Evolutionary conservation across 2,329 filamentous ascomycete species (phyloP), one percentile per base, ranked within the genome.

Genomic region (Colletotrichum sp.): DNA sequence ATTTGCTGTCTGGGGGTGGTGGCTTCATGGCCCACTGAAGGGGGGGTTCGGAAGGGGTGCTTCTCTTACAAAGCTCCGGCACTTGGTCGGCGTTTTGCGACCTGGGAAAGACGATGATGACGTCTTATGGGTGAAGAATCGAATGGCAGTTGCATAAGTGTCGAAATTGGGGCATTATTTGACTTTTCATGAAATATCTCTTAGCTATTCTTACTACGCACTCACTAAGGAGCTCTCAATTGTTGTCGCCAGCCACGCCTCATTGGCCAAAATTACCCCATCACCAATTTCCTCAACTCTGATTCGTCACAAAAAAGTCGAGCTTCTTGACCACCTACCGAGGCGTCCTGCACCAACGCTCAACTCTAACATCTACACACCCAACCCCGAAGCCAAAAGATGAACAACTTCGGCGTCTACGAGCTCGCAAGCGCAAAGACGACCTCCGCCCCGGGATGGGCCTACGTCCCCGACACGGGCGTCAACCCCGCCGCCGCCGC

Each of bases 371-470:
- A 28, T 34, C 21, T 26, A 28, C n/a, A 24, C 68, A 28, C 18
- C 24, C 10, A 10, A 2, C 62, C 68, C 18, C 2, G 21, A 66
- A 38, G 65, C 61, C 75, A 28, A n/a, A 71, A 82, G 69, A 93
- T 92, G 89, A 90, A 92, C 81, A 92, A 92, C 80, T 93, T 94
- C 79, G 94, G 94, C 80, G 95, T 98, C 80, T 93, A 97, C 84
- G 94, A 98, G 79, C 88, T 98, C 73, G 94, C 95, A 43, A 92
- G 91, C 81, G 87, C 92, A 32, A 92, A 92, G 76, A 92, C 92
- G 18, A 91, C 91, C 59, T 88, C 90, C 59, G 94, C 95, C 2
- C 96, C 96, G 1, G 96, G 96, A 81, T 98, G 96, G 94, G 95
- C 95, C 14, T 98, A 98, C 83, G 95, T 98, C 2, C 93, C 96